Evolutionary conservation across 805 yeast genomes (phyloP).

Genomic region (Ogataea dorogensis): DNA sequence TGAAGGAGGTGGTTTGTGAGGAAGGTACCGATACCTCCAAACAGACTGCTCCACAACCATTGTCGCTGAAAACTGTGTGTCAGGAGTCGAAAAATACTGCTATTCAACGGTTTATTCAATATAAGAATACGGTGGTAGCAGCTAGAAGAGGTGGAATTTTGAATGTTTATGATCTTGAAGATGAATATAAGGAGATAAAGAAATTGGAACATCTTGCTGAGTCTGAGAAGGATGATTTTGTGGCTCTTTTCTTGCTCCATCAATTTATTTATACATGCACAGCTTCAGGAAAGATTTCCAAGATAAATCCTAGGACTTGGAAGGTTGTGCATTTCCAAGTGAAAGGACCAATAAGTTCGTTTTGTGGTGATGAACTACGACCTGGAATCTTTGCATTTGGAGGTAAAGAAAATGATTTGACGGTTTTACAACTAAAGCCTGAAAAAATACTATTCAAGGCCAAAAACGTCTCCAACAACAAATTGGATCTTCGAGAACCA

Average conservation of each 20-base stretch:
- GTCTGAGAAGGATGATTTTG: constrained; percentile 36
- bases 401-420: constrained; percentile 79
- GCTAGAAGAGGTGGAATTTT: constrained; percentile 44
- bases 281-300: constrained; percentile 32
- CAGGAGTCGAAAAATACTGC: constrained; percentile 34
- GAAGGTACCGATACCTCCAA: constrained; percentile 79
- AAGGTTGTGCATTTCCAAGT: constrained; percentile 29
- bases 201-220: constrained; percentile 15
- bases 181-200: constrained; percentile 20
- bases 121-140: constrained; percentile 39
- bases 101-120: constrained; percentile 33
- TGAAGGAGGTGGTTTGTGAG: constrained; percentile 62
- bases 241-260: constrained; percentile 33
- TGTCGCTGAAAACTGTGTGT: constrained; percentile 39
- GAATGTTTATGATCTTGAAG: constrained; percentile 36
- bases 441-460: constrained; percentile 56
- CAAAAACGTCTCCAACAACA: constrained; percentile 79
- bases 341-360: constrained; percentile 49
- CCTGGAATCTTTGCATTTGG: constrained; percentile 70
- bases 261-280: constrained; percentile 34
- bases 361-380: constrained; percentile 46
- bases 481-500: constrained; percentile 76
- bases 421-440: constrained; percentile 39
- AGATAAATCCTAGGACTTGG: constrained; percentile 23
- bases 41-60: constrained; percentile 65